A percentile compares a stretch with the other conserved stretches of the same genome.
These are phyloP conservation scores for Colletotrichum somersetense DNA, from an alignment of 2,329 filamentous ascomycete genomes.

Conservation along the genomic window DNA sequence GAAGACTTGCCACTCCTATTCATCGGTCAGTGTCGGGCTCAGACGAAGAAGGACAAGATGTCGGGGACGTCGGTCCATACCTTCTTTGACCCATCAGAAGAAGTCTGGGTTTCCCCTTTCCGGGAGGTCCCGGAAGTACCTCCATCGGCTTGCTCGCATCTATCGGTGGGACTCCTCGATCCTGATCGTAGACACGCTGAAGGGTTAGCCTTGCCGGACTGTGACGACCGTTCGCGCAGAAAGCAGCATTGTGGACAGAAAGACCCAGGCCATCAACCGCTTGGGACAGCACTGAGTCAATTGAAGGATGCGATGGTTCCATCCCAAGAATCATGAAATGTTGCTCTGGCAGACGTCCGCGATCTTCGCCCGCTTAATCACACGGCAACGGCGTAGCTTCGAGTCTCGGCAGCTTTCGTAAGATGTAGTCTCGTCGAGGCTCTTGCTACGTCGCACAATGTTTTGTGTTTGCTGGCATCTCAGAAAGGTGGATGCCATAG, in stretches of 20 bases:
- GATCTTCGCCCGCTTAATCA: too few species aligned
- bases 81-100: constrained; percentile 95
- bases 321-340: background rate
- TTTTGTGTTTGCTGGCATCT: constrained; percentile 44
- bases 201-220: constrained; percentile 74
- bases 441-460: background rate
- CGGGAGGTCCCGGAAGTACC: constrained; percentile 58
- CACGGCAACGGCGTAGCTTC: too few species aligned
- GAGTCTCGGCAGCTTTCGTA: background rate
- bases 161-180: constrained; percentile 62
- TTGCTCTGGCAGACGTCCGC: background rate
- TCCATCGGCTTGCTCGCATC: constrained; percentile 62
- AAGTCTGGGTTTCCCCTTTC: constrained; percentile 83
- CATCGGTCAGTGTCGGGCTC: background rate
- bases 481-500: constrained; percentile 36
- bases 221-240: constrained; percentile 53
- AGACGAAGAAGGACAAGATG: background rate
- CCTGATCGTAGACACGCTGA: constrained; percentile 73
- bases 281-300: constrained; percentile 39
- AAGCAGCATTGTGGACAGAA: constrained; percentile 47
- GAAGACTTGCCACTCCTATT: constrained; percentile 95
- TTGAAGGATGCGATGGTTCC: constrained; percentile 18
- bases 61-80: constrained; percentile 61
- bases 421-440: background rate
- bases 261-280: constrained; percentile 35